Conservation (phyloP, 1,139 yeast species). For the Kluyveromyces sp. region DNA sequence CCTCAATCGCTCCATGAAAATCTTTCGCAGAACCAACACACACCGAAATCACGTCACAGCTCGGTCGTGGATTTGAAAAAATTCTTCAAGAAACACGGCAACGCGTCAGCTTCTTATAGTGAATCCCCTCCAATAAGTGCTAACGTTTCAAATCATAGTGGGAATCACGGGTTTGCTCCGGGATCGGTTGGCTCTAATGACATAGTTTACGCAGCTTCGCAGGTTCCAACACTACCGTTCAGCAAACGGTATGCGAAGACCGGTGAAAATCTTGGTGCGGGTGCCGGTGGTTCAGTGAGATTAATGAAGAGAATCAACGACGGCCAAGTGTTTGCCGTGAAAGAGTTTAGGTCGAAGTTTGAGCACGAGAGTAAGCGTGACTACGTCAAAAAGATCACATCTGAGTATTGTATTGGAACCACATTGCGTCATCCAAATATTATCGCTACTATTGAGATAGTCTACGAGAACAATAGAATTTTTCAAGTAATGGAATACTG, state of each 20-base stretch:
- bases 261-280: conserved; percentile 88
- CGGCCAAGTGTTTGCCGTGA: conserved; percentile 77
- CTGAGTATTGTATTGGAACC: conserved; percentile 91
- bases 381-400: conserved; percentile 88
- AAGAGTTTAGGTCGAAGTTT: conserved; percentile 77
- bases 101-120: conserved; percentile 4
- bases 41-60: conserved; percentile 44
- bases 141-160: conserved; percentile 16
- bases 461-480: conserved; percentile 81
- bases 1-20: conserved; percentile 24
- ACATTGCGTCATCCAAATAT: conserved; percentile 87
- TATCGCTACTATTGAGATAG: conserved; percentile 84
- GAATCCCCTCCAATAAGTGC: conserved; percentile 20
- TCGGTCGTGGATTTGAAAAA: conserved; percentile 68
- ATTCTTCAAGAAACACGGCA: conserved; percentile 44
- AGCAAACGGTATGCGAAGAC: conserved; percentile 73
- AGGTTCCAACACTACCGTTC: conserved; percentile 40
- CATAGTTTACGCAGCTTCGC: conserved; percentile 28
- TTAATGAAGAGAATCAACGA: conserved; percentile 65
- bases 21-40: conserved; percentile 23
- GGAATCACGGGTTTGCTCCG: conserved; percentile 11
- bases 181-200: conserved; percentile 24
- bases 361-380: conserved; percentile 75
- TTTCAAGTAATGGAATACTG: conserved; percentile 94
- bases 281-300: conserved; percentile 92